These are phyloP conservation scores for Solanum virginianum DNA, from an alignment of 257 asterid genomes.

Conservation along the genomic window DNA sequence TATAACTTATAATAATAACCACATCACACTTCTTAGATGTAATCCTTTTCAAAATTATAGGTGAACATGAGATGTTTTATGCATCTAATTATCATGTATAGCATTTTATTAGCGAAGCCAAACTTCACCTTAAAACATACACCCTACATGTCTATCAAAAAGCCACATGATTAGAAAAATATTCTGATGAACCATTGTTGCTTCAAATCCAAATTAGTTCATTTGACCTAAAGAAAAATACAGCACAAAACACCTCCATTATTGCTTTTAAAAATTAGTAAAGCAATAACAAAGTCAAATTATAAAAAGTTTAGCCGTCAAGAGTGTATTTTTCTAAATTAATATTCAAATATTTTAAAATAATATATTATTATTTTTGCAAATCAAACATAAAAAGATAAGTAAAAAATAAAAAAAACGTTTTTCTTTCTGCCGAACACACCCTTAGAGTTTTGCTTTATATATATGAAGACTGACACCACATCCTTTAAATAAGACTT, in stretches of 20 bases:
- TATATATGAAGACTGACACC: background rate
- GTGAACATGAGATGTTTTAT: background rate
- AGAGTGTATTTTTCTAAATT: background rate
- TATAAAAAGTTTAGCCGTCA: background rate
- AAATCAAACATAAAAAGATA: background rate
- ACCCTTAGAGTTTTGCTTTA: background rate
- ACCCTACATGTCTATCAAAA: background rate
- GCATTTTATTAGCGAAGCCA: background rate
- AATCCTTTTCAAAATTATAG: background rate
- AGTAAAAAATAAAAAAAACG: background rate
- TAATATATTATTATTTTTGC: too few relatives aligned
- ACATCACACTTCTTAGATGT: background rate
- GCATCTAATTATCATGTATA: rapidly evolving
- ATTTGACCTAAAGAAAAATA: background rate
- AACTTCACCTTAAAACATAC: background rate
- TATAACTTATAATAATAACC: background rate
- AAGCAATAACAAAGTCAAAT: background rate
- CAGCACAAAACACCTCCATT: background rate
- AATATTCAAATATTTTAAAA: background rate
- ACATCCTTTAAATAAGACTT: background rate
- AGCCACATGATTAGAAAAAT: background rate
- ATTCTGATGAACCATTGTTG: background rate
- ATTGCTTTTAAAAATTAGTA: background rate
- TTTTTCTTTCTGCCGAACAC: too few relatives aligned
- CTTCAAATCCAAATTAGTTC: background rate